These are phyloP conservation scores for Crucibulum laeve DNA, from an alignment of 768 basidiomycete species.

Conservation along the genomic window DNA sequence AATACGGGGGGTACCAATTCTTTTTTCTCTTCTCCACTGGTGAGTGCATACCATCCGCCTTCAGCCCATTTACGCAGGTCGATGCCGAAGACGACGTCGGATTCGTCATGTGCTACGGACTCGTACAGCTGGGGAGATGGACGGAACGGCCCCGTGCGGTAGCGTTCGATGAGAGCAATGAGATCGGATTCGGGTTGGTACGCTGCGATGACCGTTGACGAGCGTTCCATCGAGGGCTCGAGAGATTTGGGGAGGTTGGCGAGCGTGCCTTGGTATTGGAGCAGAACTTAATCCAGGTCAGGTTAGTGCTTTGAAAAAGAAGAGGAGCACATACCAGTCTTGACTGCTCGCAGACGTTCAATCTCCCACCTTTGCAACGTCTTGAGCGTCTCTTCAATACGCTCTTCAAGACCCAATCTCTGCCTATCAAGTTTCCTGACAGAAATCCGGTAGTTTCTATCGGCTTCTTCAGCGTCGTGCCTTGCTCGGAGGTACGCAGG, in stretches of 20 bases:
- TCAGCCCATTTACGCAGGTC: conserved; percentile 92
- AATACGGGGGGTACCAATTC: conserved; percentile 73
- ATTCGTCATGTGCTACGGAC: conserved; percentile 75
- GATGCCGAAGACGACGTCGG: conserved; percentile 87
- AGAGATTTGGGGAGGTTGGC: conserved; percentile 67
- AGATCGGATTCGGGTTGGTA: conserved; percentile 89
- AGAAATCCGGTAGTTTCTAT: conserved; percentile 72
- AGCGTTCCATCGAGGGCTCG: conserved; percentile 61
- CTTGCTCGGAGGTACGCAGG: conserved; percentile 68
- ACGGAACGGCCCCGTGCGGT: conserved; percentile 90
- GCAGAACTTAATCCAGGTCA: conserved; percentile 46
- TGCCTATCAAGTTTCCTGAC: conserved; percentile 83
- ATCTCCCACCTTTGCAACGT: conserved; percentile 80
- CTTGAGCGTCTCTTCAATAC: conserved; percentile 80
- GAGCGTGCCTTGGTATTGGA: conserved; percentile 84
- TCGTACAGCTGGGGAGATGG: conserved; percentile 86
- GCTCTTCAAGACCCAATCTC: conserved; percentile 81
- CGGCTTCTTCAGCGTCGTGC: conserved; percentile 77
- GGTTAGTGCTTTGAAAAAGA: background rate
- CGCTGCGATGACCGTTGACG: conserved; percentile 71
- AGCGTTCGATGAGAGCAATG: conserved; percentile 84
- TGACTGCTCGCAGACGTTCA: conserved; percentile 79
- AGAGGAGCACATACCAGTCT: conserved; percentile 52
- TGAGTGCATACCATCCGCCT: conserved; percentile 62
- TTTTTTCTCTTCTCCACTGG: conserved; percentile 53